Percentiles rank a stretch among this genome's conserved stretches.
Evolutionary conservation across 371 early-diverging fungal species (phyloP).

Genomic region (Mucor ambiguus): DNA sequence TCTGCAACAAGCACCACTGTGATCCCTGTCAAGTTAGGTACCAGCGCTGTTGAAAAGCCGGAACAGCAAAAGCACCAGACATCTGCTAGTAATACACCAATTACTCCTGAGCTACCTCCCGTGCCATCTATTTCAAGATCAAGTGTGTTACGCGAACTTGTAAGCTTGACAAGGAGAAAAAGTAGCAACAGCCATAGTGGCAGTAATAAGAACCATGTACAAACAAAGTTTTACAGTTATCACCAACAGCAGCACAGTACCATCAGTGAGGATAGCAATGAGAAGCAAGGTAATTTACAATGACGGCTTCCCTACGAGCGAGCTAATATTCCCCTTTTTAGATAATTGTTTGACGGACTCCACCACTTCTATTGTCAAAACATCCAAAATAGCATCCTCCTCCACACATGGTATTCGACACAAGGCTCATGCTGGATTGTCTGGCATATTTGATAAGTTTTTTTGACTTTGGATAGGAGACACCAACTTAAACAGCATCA

Average conservation of each 20-base stretch:
- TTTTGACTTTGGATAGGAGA: not conserved
- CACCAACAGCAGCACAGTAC: not conserved
- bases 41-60: not conserved
- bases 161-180: slow-evolving; percentile 35
- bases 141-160: slow-evolving; percentile 38
- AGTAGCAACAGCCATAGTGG: slow-evolving; percentile 17
- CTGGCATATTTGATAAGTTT: slow-evolving; percentile 1
- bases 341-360: not conserved
- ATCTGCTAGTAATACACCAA: not conserved
- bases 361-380: not conserved
- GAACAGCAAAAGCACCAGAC: not conserved
- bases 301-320: no score
- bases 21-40: not conserved
- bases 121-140: slow-evolving; percentile 41
- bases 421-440: slow-evolving; percentile 4
- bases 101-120: slow-evolving; percentile 20
- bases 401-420: slow-evolving; percentile 5
- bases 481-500: not conserved
- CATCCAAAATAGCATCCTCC: not conserved
- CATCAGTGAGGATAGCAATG: not conserved
- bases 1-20: not conserved
- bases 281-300: not conserved
- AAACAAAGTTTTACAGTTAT: not conserved
- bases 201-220: not conserved
- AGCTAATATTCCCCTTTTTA: no score